These are phyloP conservation scores for Auricularia sp. DNA, from an alignment of 768 basidiomycete species.

Conservation along the genomic window DNA sequence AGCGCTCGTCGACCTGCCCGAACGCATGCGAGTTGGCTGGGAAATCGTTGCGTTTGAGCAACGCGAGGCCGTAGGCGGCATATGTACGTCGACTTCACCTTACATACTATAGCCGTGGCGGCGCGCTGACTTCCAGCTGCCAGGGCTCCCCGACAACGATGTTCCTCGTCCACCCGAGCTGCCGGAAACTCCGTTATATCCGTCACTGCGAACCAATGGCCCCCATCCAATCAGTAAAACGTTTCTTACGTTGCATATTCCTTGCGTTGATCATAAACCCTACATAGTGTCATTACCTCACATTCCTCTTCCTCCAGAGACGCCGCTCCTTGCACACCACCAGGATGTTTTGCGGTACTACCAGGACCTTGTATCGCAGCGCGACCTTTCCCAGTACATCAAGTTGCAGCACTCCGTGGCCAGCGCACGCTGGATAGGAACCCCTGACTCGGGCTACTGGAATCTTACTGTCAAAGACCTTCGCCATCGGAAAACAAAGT, in stretches of 20 bases:
- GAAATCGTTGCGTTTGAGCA: slow-evolving; percentile 46
- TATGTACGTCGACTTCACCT: slow-evolving; percentile 20
- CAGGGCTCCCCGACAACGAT: slow-evolving; percentile 26
- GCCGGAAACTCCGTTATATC: slow-evolving; percentile 48
- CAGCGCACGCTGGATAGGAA: slow-evolving; percentile 36
- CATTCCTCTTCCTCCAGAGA: slow-evolving; percentile 41
- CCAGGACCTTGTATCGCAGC: slow-evolving; percentile 29
- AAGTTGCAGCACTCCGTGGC: slow-evolving; percentile 34
- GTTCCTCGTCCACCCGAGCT: slow-evolving; percentile 33
- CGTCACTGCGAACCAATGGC: slow-evolving; percentile 43
- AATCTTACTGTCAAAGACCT: slow-evolving; percentile 26
- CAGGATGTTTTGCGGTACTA: slow-evolving; percentile 40
- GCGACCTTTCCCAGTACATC: slow-evolving; percentile 33
- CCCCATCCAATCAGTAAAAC: slow-evolving; percentile 35
- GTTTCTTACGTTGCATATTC: not conserved
- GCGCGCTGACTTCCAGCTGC: not conserved
- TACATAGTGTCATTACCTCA: slow-evolving; percentile 40
- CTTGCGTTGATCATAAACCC: not conserved
- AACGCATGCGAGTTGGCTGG: slow-evolving; percentile 29
- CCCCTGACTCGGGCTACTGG: slow-evolving; percentile 32
- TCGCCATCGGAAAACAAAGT: not conserved
- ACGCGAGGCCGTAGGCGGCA: slow-evolving; percentile 40
- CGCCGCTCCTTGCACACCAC: slow-evolving; percentile 42
- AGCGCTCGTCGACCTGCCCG: slow-evolving; percentile 38
- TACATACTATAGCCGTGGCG: not conserved